These are phyloP conservation scores for Ailanthus altissimus DNA, from an alignment of 345 rosid species.

Conservation along the genomic window DNA sequence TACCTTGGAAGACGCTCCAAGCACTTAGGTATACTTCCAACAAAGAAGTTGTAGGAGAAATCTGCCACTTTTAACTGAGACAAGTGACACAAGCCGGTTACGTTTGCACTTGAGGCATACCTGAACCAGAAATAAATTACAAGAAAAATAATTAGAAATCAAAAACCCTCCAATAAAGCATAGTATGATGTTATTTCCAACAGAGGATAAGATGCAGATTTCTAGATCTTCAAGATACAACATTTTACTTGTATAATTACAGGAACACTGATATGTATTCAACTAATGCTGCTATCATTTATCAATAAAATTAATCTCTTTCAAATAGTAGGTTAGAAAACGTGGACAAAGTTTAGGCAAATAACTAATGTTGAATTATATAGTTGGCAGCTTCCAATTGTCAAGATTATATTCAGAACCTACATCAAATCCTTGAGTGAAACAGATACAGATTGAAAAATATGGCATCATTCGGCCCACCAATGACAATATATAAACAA, in stretches of 20 bases:
- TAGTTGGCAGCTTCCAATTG: background rate
- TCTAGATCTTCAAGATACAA: background rate
- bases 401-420: background rate
- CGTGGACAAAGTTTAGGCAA: background rate
- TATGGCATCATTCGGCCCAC: background rate
- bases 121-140: slow-evolving; percentile 35
- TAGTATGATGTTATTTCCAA: background rate
- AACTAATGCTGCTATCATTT: background rate
- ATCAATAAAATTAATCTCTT: background rate
- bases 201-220: background rate
- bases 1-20: slow-evolving; percentile 80
- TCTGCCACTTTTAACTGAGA: slow-evolving; percentile 73
- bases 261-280: background rate
- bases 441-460: background rate
- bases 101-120: slow-evolving; percentile 58
- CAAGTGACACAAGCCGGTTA: slow-evolving; percentile 72
- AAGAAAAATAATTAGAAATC: background rate
- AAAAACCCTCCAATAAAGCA: background rate
- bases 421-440: background rate
- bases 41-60: slow-evolving; percentile 84
- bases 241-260: background rate
- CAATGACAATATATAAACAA: background rate
- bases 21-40: slow-evolving; percentile 88
- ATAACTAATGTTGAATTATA: background rate
- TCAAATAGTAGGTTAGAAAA: background rate